A percentile compares a stretch with the other conserved stretches of the same genome.
Evolutionary conservation across 805 yeast species (phyloP).

Genomic region (Schwanniomyces yamadae): DNA sequence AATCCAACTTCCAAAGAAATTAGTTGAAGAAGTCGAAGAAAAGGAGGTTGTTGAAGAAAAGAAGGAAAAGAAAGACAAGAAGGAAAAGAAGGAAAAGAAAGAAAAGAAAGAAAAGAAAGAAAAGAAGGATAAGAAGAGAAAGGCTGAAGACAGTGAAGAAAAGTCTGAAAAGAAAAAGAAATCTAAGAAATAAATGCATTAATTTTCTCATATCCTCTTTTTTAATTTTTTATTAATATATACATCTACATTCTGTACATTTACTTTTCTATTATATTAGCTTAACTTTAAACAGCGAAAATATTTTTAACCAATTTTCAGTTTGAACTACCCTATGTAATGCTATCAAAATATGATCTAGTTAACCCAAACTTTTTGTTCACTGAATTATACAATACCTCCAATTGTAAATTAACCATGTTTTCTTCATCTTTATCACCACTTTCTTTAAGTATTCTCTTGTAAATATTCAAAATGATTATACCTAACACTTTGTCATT

Average conservation of each 20-base stretch:
- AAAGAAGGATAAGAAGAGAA: conserved; percentile 31
- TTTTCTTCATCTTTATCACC: conserved; percentile 21
- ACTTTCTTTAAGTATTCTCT: conserved; percentile 9
- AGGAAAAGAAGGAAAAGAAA: conserved; percentile 59
- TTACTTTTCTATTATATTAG: conserved; percentile 3
- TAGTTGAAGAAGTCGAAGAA: conserved; percentile 45
- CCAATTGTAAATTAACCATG: conserved; percentile 19
- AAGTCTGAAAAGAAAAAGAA: conserved; percentile 46
- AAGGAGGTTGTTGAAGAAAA: conserved; percentile 24
- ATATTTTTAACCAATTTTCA: neutral
- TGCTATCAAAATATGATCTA: neutral
- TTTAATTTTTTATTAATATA: conserved; percentile 1
- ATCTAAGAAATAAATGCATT: conserved; percentile 41
- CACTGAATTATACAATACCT: conserved; percentile 8
- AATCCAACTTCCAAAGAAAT: conserved; percentile 48
- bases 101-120: conserved; percentile 59
- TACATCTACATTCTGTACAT: conserved; percentile 7
- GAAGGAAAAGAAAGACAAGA: conserved; percentile 51
- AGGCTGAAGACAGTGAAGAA: conserved; percentile 24
- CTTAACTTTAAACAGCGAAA: neutral
- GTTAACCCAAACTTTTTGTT: conserved; percentile 9
- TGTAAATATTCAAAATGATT: conserved; percentile 17
- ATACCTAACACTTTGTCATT: conserved; percentile 19
- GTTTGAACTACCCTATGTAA: too few species aligned
- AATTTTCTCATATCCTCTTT: conserved; percentile 1